These are phyloP conservation scores for Fusarium sp. DNA, from an alignment of 2,329 filamentous ascomycete species.

Conservation along the genomic window DNA sequence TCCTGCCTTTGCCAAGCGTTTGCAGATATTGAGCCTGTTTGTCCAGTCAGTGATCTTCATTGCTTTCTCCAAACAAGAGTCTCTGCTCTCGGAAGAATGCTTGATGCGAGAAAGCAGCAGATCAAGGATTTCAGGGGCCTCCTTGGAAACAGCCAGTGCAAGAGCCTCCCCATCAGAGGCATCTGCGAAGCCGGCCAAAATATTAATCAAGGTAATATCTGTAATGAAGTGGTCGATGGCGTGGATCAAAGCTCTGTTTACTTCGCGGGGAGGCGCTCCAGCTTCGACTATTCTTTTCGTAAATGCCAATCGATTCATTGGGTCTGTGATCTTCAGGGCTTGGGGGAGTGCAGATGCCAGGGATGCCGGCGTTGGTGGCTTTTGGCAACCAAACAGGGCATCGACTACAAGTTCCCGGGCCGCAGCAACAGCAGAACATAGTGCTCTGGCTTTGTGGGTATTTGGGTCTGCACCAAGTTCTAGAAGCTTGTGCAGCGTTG, in stretches of 20 bases:
- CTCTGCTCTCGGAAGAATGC: constrained; percentile 54
- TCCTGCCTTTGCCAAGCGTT: constrained; percentile 59
- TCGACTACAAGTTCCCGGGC: constrained; percentile 61
- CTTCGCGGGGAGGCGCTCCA: constrained; percentile 61
- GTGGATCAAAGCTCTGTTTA: constrained; percentile 64
- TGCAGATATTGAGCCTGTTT: constrained; percentile 58
- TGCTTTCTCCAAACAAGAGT: constrained; percentile 58
- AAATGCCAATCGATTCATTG: constrained; percentile 63
- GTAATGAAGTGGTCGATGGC: constrained; percentile 60
- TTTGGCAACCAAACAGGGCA: constrained; percentile 57
- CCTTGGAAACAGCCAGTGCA: constrained; percentile 58
- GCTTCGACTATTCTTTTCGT: constrained; percentile 63
- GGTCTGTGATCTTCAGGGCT: constrained; percentile 63
- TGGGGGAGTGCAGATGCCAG: constrained; percentile 64
- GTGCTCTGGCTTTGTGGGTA: constrained; percentile 61
- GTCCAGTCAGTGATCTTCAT: constrained; percentile 56
- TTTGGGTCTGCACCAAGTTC: constrained; percentile 67
- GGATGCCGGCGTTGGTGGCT: constrained; percentile 56
- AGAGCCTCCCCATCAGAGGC: constrained; percentile 64
- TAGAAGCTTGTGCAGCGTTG: constrained; percentile 61
- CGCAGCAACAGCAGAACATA: constrained; percentile 63
- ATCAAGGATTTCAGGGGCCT: constrained; percentile 59
- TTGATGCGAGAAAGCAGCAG: constrained; percentile 56
- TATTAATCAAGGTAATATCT: constrained; percentile 62
- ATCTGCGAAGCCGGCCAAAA: constrained; percentile 61